phyloP scores from a whole-genome alignment of 768 basidiomycete species.

The Suillus paluster region DNA sequence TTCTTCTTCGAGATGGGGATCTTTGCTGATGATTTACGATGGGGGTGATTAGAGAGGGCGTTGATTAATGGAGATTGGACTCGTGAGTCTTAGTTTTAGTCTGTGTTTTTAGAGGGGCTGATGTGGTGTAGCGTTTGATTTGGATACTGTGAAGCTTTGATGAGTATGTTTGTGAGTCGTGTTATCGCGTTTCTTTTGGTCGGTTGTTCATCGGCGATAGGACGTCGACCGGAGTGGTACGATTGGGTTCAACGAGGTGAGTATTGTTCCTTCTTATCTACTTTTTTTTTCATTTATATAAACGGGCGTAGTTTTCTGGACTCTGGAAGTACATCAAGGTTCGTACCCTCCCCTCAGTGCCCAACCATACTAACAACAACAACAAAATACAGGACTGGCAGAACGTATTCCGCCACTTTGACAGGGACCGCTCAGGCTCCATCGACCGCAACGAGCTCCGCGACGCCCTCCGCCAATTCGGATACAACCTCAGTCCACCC shows the following conservation, averaged over 20 bases:
- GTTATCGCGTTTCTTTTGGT: background rate
- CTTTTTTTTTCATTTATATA: slow-evolving; percentile 14
- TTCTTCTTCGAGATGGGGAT: no score
- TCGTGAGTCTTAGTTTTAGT: slow-evolving; percentile 51
- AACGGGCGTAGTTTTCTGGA: slow-evolving; percentile 57
- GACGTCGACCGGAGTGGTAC: slow-evolving; percentile 79
- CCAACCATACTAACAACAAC: background rate
- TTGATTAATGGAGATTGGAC: slow-evolving; percentile 73
- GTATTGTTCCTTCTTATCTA: slow-evolving; percentile 14
- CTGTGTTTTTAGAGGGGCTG: background rate
- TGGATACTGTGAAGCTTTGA: slow-evolving; percentile 87
- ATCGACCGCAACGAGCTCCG: slow-evolving; percentile 74
- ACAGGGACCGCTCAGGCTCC: slow-evolving; percentile 79
- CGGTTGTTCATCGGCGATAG: slow-evolving; percentile 27
- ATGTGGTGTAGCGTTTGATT: slow-evolving; percentile 65
- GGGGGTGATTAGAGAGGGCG: slow-evolving; percentile 42
- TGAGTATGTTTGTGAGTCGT: slow-evolving; percentile 72
- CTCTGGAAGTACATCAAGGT: slow-evolving; percentile 85
- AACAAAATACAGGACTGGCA: slow-evolving; percentile 68
- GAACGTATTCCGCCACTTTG: slow-evolving; percentile 81
- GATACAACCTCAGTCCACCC: slow-evolving; percentile 73
- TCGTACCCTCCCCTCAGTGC: background rate
- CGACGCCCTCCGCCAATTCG: slow-evolving; percentile 75
- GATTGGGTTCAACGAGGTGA: slow-evolving; percentile 80
- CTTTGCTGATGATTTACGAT: background rate